phyloP scores from a whole-genome alignment of 139 green algal genomes.

The Astrephomene gubernaculifera region DNA sequence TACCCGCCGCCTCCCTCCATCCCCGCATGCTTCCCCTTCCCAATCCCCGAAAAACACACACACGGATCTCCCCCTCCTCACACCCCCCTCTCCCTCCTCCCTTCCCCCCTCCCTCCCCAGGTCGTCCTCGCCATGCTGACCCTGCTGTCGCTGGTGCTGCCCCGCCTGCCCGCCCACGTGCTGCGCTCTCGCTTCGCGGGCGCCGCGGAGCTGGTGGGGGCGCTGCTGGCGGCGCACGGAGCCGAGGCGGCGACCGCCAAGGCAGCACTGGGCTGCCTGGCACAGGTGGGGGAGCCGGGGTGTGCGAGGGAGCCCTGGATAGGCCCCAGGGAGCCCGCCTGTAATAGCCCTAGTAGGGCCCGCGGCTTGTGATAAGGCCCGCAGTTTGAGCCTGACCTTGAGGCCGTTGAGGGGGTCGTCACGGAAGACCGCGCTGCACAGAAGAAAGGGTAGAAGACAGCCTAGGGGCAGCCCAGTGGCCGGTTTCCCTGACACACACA shows the following conservation, averaged over 20 bases:
- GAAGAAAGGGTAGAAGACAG: too few species aligned
- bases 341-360: too few species aligned
- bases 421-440: too few species aligned
- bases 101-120: conserved; percentile 37
- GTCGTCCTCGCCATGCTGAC: conserved; percentile 74
- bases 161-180: conserved; percentile 66
- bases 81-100: neutral
- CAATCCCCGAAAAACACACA: neutral
- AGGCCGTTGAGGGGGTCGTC: too few species aligned
- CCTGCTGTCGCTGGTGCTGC: conserved; percentile 70
- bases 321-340: neutral
- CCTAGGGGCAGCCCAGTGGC: too few species aligned
- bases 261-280: conserved; percentile 68
- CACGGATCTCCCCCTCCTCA: neutral
- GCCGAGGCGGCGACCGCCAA: conserved; percentile 63
- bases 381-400: too few species aligned
- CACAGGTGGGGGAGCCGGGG: conserved; percentile 47
- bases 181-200: conserved; percentile 71
- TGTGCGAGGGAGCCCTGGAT: too few species aligned
- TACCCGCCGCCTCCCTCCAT: neutral
- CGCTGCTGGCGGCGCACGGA: conserved; percentile 61
- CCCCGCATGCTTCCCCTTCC: neutral
- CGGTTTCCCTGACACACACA: neutral
- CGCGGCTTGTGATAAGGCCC: too few species aligned
- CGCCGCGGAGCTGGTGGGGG: conserved; percentile 53